A percentile compares a stretch with the other conserved stretches of the same genome.
Conservation (phyloP, 2,329 filamentous ascomycete genomes). For the Esteya vermicola region DNA sequence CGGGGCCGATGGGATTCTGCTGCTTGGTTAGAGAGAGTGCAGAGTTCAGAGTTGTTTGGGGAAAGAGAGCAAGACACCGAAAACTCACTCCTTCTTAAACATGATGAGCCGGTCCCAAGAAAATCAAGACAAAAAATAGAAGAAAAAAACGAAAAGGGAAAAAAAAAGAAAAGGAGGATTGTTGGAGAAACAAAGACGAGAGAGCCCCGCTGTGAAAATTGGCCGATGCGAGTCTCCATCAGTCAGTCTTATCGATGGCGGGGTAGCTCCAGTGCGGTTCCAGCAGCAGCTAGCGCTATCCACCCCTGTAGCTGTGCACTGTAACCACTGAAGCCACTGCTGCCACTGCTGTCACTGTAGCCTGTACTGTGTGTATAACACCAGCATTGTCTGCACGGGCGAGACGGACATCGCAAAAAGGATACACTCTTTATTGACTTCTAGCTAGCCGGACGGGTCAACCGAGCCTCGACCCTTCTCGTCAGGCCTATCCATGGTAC, state of each 20-base stretch:
- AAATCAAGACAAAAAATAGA: no score
- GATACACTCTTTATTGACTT: no score
- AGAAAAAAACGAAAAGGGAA: no score
- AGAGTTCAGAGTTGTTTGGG: neutral
- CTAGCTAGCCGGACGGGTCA: no score
- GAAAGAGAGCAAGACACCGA: neutral
- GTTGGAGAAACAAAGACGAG: neutral
- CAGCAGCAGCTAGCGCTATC: neutral
- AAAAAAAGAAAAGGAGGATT: no score
- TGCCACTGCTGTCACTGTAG: neutral
- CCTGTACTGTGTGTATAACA: no score
- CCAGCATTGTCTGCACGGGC: no score
- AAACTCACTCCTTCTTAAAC: slow-evolving; percentile 78
- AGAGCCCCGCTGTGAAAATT: neutral
- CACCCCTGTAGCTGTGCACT: neutral
- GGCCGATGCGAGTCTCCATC: neutral
- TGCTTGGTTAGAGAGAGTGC: neutral
- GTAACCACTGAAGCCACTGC: neutral
- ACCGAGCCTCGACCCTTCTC: no score
- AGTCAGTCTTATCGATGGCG: neutral
- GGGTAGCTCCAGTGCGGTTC: neutral
- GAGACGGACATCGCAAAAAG: no score
- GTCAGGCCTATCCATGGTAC: slow-evolving; percentile 32
- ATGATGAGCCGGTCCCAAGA: no score
- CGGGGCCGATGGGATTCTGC: slow-evolving; percentile 58